Conservation (phyloP, 2,329 filamentous ascomycete genomes). For the Penicillium brasilianum region DNA sequence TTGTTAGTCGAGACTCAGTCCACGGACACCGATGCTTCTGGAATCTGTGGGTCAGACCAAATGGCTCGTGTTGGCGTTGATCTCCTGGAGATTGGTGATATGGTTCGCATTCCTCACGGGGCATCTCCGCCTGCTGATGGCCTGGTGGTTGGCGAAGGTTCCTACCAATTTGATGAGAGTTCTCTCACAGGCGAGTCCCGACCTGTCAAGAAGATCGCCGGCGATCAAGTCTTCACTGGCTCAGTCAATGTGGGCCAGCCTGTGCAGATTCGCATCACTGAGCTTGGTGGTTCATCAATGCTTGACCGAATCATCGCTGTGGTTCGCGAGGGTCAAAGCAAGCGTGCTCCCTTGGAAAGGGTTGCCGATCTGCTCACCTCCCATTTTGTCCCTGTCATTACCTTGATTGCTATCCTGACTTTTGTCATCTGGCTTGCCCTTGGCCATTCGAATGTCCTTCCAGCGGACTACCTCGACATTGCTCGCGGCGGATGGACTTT, state of each 20-base stretch:
- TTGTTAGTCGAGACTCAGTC: slow-evolving; percentile 59
- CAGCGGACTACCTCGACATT: slow-evolving; percentile 57
- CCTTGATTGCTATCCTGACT: slow-evolving; percentile 53
- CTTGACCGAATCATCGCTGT: slow-evolving; percentile 56
- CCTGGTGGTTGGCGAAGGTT: slow-evolving; percentile 58
- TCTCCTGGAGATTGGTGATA: slow-evolving; percentile 74
- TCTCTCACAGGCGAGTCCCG: slow-evolving; percentile 71
- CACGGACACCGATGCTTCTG: slow-evolving; percentile 3
- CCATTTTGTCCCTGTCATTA: slow-evolving; percentile 57
- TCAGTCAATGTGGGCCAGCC: slow-evolving; percentile 55
- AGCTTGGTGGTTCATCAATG: slow-evolving; percentile 55
- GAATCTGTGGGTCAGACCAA: slow-evolving; percentile 18
- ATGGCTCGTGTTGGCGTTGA: slow-evolving; percentile 63
- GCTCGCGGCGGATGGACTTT: slow-evolving; percentile 57
- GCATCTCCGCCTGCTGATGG: slow-evolving; percentile 86
- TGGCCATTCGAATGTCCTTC: slow-evolving; percentile 49
- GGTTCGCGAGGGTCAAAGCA: slow-evolving; percentile 56
- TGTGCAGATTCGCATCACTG: slow-evolving; percentile 50
- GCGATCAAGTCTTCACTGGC: slow-evolving; percentile 53
- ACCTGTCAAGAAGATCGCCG: slow-evolving; percentile 49
- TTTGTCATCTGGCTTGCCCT: slow-evolving; percentile 55
- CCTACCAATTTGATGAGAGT: slow-evolving; percentile 81
- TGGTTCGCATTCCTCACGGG: slow-evolving; percentile 76
- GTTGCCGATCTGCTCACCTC: slow-evolving; percentile 54
- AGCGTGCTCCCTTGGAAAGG: slow-evolving; percentile 54